A percentile compares a stretch with the other conserved stretches of the same genome.
phyloP scores from a whole-genome alignment of 2,329 filamentous ascomycete species.

The Nigrospora oryzae region DNA sequence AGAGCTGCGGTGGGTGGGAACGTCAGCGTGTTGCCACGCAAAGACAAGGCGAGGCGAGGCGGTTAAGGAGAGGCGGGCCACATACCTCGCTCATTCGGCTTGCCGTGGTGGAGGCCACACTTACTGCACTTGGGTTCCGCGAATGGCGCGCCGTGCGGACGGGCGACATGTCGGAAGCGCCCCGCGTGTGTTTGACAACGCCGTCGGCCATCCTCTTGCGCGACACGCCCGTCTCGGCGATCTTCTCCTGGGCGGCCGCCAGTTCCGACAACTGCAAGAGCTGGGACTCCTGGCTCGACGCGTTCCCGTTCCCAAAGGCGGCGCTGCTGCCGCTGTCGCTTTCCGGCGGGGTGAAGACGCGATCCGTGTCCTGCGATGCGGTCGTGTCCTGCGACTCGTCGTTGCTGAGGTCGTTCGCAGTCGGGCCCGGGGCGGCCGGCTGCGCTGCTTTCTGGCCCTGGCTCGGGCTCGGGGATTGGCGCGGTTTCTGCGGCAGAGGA shows the following conservation, averaged over 20 bases:
- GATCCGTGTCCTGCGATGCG: slow-evolving; percentile 28
- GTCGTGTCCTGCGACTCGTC: slow-evolving; percentile 34
- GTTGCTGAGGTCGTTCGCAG: slow-evolving; percentile 22
- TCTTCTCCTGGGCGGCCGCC: slow-evolving; percentile 43
- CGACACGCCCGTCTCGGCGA: slow-evolving; percentile 29
- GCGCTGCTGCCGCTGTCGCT: slow-evolving; percentile 32
- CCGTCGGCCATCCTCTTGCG: slow-evolving; percentile 75
- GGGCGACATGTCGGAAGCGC: slow-evolving; percentile 35
- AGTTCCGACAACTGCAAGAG: slow-evolving; percentile 49
- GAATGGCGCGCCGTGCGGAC: slow-evolving; percentile 48
- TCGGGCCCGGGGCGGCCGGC: not conserved
- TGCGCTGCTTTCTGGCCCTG: not conserved
- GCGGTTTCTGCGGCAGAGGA: not conserved
- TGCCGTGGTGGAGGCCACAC: slow-evolving; percentile 49
- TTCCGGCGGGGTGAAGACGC: slow-evolving; percentile 32
- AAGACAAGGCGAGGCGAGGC: no score
- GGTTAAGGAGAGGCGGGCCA: slow-evolving; percentile 10
- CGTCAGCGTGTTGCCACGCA: slow-evolving; percentile 1
- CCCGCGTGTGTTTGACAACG: slow-evolving; percentile 49
- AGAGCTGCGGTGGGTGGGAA: slow-evolving; percentile 12
- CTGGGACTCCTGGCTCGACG: slow-evolving; percentile 46
- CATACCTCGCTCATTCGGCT: slow-evolving; percentile 73
- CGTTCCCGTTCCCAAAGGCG: slow-evolving; percentile 26
- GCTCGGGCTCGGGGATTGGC: not conserved
- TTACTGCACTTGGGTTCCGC: slow-evolving; percentile 63